phyloP scores from a whole-genome alignment of 495 filamentous ascomycete species.

The Trichoderma virens region DNA sequence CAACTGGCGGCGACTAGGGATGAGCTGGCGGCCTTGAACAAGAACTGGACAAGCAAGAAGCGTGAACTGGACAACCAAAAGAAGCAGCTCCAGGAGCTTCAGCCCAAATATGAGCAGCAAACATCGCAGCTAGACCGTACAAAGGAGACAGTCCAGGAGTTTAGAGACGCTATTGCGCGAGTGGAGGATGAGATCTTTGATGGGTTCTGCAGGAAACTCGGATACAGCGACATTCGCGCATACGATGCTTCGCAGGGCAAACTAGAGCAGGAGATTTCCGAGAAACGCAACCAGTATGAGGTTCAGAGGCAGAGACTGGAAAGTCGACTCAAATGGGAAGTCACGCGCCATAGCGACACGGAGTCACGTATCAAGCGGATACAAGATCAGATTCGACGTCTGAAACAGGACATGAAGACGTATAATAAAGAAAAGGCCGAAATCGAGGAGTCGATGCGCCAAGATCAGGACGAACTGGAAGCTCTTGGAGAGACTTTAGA shows the following conservation, averaged over 20 bases:
- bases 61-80: slow-evolving; percentile 70
- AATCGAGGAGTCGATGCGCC: slow-evolving; percentile 65
- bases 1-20: slow-evolving; percentile 61
- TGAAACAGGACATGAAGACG: slow-evolving; percentile 55
- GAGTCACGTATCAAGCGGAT: slow-evolving; percentile 60
- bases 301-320: slow-evolving; percentile 75
- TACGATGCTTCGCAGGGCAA: slow-evolving; percentile 92
- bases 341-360: slow-evolving; percentile 57
- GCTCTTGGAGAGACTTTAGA: slow-evolving; percentile 64
- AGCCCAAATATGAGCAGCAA: slow-evolving; percentile 72
- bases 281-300: slow-evolving; percentile 79
- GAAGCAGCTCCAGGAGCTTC: slow-evolving; percentile 60
- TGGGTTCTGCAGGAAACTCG: slow-evolving; percentile 77
- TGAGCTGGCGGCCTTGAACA: slow-evolving; percentile 72
- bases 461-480: slow-evolving; percentile 67
- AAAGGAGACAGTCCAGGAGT: slow-evolving; percentile 55
- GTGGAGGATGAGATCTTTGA: slow-evolving; percentile 87
- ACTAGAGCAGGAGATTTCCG: slow-evolving; percentile 76
- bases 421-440: slow-evolving; percentile 66
- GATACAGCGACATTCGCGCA: slow-evolving; percentile 80
- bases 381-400: slow-evolving; percentile 56
- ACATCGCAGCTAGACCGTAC: slow-evolving; percentile 60
- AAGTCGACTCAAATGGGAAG: slow-evolving; percentile 72
- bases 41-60: slow-evolving; percentile 77
- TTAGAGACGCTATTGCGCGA: slow-evolving; percentile 67